A percentile compares a stretch with the other conserved stretches of the same genome.
Conservation (phyloP, 306 rosid genomes). For the Prinsepia uniflora region DNA sequence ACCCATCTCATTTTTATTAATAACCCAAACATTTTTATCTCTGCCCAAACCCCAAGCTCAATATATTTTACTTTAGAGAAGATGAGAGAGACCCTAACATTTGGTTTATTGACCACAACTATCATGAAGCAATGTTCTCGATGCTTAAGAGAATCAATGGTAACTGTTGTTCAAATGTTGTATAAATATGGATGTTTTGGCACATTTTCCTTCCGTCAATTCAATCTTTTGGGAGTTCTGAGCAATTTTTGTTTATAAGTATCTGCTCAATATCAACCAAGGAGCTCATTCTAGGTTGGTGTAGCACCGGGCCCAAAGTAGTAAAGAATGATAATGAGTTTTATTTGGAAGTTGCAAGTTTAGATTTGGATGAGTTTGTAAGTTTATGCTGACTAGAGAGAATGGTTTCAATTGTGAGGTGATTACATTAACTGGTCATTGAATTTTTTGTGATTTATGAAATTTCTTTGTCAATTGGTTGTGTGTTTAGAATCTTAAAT, state of each 20-base stretch:
- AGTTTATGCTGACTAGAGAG: no score
- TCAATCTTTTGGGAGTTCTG: neutral
- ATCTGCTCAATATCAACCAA: slow-evolving; percentile 19
- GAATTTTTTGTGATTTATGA: no score
- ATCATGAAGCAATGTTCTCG: slow-evolving; percentile 82
- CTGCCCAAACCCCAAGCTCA: no score
- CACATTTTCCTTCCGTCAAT: neutral
- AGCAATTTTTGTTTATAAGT: neutral
- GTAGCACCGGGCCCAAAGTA: slow-evolving; percentile 86
- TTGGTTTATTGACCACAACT: slow-evolving; percentile 94
- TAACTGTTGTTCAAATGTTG: slow-evolving; percentile 16
- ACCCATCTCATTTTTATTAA: no score
- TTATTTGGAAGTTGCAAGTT: neutral
- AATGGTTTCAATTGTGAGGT: no score
- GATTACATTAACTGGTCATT: no score
- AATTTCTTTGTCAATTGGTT: neutral
- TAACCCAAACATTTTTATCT: no score
- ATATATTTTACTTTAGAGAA: slow-evolving; percentile 86
- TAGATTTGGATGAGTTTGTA: neutral
- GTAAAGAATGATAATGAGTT: slow-evolving; percentile 57
- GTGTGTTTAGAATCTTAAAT: neutral
- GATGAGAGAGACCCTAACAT: slow-evolving; percentile 87
- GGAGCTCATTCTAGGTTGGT: slow-evolving; percentile 93
- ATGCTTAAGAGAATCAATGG: slow-evolving; percentile 97
- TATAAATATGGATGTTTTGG: neutral